phyloP scores from a whole-genome alignment of 2,329 filamentous ascomycete genomes.

The Colletotrichum destructivum region DNA sequence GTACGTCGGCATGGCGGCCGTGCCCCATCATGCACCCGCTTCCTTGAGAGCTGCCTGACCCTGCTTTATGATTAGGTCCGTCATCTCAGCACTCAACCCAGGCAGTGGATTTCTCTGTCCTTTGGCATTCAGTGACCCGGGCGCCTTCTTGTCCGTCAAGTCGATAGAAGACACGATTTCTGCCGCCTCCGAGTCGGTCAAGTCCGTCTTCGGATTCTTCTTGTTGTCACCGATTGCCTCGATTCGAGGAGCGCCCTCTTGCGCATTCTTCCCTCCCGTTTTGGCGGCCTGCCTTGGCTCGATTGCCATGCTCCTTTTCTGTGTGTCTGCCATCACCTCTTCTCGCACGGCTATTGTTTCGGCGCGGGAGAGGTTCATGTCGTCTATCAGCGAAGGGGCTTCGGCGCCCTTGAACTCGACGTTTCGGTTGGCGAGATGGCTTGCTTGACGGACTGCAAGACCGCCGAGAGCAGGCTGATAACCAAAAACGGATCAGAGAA shows the following conservation, averaged over 20 bases:
- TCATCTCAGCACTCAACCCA: constrained; percentile 33
- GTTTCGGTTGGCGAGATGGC: constrained; percentile 11
- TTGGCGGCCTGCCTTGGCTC: constrained; percentile 3
- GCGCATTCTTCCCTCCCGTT: background rate
- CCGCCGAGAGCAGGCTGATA: constrained; percentile 18
- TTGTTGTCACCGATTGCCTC: constrained; percentile 37
- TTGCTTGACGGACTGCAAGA: constrained; percentile 14
- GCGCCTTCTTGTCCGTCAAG: constrained; percentile 34
- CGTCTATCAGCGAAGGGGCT: constrained; percentile 6
- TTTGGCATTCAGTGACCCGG: constrained; percentile 32
- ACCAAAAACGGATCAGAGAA: background rate
- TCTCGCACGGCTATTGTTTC: constrained; percentile 3
- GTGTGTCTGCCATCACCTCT: background rate
- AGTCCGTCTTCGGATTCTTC: constrained; percentile 29
- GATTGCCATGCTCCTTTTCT: constrained; percentile 4
- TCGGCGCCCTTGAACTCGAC: constrained; percentile 14
- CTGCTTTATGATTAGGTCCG: constrained; percentile 39
- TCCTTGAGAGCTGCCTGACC: constrained; percentile 39
- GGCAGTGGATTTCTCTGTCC: constrained; percentile 35
- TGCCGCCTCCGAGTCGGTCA: constrained; percentile 38
- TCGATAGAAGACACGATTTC: constrained; percentile 35
- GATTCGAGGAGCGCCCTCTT: background rate
- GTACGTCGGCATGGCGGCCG: background rate
- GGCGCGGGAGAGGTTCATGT: constrained; percentile 12
- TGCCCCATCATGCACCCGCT: constrained; percentile 27